Evolutionary conservation across 2,329 filamentous ascomycete species (phyloP).

Genomic region (Phialophora expanda): DNA sequence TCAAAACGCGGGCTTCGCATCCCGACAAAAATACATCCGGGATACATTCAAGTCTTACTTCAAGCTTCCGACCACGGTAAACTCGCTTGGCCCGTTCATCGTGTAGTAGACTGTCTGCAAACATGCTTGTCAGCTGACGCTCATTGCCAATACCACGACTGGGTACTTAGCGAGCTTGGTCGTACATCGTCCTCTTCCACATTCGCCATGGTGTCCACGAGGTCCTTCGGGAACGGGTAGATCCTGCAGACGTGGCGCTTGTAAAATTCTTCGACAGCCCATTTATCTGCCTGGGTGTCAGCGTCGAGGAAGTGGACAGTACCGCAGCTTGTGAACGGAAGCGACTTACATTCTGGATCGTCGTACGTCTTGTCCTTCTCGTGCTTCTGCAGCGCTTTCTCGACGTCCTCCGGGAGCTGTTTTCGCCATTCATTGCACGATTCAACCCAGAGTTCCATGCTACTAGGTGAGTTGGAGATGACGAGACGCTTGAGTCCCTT

Average conservation of each 20-base stretch:
- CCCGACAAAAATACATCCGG: no score
- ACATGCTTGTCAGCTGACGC: background rate
- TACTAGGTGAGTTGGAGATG: constrained; percentile 42
- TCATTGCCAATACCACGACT: background rate
- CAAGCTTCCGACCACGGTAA: constrained; percentile 49
- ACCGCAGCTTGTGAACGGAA: background rate
- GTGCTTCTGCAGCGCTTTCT: constrained; percentile 31
- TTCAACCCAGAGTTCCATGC: constrained; percentile 40
- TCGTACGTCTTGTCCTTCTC: constrained; percentile 37
- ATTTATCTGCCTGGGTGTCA: constrained; percentile 27
- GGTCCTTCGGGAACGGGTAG: constrained; percentile 45
- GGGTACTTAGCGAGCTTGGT: background rate
- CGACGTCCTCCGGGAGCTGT: constrained; percentile 36
- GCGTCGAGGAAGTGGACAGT: background rate
- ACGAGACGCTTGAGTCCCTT: constrained; percentile 49
- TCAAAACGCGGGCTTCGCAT: background rate
- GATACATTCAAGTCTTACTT: constrained; percentile 38
- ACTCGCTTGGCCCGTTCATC: constrained; percentile 48
- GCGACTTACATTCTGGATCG: constrained; percentile 36
- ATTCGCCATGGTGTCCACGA: constrained; percentile 34
- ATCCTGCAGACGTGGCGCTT: constrained; percentile 42
- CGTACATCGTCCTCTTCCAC: constrained; percentile 38
- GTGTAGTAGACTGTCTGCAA: constrained; percentile 39
- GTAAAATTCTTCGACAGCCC: constrained; percentile 41
- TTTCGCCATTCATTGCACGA: constrained; percentile 38